phyloP scores from a whole-genome alignment of 768 basidiomycete genomes.

The Terana coerulea region DNA sequence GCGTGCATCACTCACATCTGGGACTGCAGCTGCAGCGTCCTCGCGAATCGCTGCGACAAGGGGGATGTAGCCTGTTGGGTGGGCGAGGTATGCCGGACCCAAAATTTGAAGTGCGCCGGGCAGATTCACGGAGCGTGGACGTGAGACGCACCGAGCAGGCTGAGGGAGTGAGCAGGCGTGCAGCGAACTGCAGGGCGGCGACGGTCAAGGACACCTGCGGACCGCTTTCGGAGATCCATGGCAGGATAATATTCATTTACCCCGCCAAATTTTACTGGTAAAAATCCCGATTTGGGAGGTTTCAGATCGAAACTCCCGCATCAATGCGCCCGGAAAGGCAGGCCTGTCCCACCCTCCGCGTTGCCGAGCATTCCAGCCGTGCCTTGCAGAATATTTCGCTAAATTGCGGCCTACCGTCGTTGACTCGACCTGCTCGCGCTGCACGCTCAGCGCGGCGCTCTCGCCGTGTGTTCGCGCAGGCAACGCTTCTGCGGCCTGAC shows the following conservation, averaged over 20 bases:
- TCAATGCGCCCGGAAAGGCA: not conserved
- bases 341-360: not conserved
- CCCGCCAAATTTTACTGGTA: slow-evolving; percentile 7
- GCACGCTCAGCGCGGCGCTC: not conserved
- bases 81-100: not conserved
- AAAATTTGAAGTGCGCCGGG: not conserved
- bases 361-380: slow-evolving; percentile 4
- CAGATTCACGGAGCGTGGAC: not conserved
- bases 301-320: not conserved
- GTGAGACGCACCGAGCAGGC: not conserved
- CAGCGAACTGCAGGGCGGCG: slow-evolving; percentile 10
- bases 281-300: not conserved
- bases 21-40: not conserved
- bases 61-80: not conserved
- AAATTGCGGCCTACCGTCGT: not conserved
- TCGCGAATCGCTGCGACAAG: not conserved
- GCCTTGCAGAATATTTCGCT: not conserved
- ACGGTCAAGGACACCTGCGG: slow-evolving; percentile 13
- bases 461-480: not conserved
- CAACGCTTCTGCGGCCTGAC: not conserved
- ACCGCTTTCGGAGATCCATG: slow-evolving; percentile 13
- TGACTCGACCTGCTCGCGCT: no score
- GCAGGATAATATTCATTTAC: slow-evolving; percentile 7
- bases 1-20: slow-evolving; percentile 8
- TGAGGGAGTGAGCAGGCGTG: slow-evolving; percentile 6